Evolutionary conservation across 441 rosid genomes (phyloP).

Genomic region (Croton setiger): DNA sequence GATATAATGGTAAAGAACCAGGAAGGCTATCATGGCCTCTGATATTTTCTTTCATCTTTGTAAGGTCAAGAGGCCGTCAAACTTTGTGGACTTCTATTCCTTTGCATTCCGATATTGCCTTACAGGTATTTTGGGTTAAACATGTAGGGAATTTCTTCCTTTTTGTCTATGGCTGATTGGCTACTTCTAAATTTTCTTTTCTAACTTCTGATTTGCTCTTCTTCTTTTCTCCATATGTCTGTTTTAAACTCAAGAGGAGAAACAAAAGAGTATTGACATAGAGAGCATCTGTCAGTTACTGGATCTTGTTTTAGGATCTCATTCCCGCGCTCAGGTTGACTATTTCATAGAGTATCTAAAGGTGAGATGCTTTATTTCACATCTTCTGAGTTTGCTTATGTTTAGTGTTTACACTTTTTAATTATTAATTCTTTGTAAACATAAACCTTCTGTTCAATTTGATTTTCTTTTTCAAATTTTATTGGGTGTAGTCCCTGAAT

Average conservation of each 20-base stretch:
- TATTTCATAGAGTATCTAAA: constrained; percentile 78
- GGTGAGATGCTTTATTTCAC: constrained; percentile 30
- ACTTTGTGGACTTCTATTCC: constrained; percentile 86
- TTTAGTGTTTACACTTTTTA: background rate
- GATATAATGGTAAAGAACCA: constrained; percentile 5
- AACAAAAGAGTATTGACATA: constrained; percentile 96
- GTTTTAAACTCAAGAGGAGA: constrained; percentile 67
- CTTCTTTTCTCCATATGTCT: background rate
- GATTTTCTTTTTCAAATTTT: constrained; percentile 3
- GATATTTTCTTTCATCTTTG: constrained; percentile 25
- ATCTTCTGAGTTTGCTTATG: constrained; percentile 15
- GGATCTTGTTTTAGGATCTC: constrained; percentile 84
- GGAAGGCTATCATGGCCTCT: background rate
- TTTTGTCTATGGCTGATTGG: background rate
- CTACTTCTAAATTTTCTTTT: background rate
- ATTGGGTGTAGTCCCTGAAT: background rate
- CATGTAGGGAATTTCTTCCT: constrained; percentile 25
- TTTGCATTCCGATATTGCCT: constrained; percentile 91
- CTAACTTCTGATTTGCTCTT: constrained; percentile 9
- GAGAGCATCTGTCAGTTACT: constrained; percentile 91
- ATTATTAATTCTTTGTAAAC: background rate
- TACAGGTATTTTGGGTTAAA: constrained; percentile 50
- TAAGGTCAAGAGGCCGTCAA: constrained; percentile 78
- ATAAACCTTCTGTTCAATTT: background rate
- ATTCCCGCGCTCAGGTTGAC: constrained; percentile 79